Evolutionary conservation across 2,329 filamentous ascomycete species (phyloP).

Genomic region (Sclerotiophoma versabilis): DNA sequence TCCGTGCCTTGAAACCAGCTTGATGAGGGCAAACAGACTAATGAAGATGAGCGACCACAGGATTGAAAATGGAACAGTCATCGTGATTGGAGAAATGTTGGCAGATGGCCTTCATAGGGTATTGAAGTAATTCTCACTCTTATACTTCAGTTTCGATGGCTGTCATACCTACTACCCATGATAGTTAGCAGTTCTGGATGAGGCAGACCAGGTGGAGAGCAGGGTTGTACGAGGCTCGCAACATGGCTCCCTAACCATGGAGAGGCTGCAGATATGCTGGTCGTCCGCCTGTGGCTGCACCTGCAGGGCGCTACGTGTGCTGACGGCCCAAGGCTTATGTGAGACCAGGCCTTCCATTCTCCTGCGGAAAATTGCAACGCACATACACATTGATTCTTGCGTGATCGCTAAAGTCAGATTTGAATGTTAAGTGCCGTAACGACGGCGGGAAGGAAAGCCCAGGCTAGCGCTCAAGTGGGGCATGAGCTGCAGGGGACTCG

Average conservation of each 20-base stretch:
- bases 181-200: background rate
- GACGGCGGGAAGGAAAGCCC: background rate
- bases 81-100: background rate
- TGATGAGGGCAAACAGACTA: background rate
- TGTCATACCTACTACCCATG: background rate
- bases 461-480: background rate
- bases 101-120: no score
- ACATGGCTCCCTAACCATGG: background rate
- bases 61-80: background rate
- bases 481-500: no score
- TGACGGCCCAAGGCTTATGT: background rate
- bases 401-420: background rate
- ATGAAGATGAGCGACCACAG: background rate
- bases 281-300: background rate
- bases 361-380: background rate
- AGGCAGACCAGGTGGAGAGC: background rate
- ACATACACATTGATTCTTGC: no score
- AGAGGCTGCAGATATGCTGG: background rate
- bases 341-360: background rate
- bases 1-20: background rate
- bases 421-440: no score
- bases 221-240: background rate
- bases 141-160: background rate
- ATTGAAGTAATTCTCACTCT: no score
- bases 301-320: background rate